A percentile compares a stretch with the other conserved stretches of the same genome.
phyloP scores from a whole-genome alignment of 305 asterid species.

The Fraxinus ornus region DNA sequence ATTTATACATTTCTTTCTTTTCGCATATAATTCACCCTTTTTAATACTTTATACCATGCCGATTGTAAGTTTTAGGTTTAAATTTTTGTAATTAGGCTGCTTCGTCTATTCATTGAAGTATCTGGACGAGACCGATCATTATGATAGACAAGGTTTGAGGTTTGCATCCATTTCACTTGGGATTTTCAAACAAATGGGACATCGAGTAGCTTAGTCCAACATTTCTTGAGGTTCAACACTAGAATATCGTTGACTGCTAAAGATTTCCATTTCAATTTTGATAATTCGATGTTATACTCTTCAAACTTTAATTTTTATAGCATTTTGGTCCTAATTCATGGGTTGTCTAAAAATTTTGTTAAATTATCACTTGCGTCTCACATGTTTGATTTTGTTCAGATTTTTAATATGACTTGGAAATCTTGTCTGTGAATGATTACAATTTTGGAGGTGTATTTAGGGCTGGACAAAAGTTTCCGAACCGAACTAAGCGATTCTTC shows the following conservation, averaged over 20 bases:
- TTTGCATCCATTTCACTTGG: background rate
- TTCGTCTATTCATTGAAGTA: too few relatives aligned
- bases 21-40: background rate
- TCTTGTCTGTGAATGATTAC: too few relatives aligned
- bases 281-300: background rate
- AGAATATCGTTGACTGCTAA: background rate
- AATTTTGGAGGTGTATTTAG: too few relatives aligned
- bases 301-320: background rate
- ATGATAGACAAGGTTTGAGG: too few relatives aligned
- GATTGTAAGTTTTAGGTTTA: too few relatives aligned
- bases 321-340: background rate
- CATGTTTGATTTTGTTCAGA: background rate
- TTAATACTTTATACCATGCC: too few relatives aligned
- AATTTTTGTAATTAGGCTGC: too few relatives aligned
- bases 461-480: too few relatives aligned
- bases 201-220: background rate
- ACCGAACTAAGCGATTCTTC: too few relatives aligned
- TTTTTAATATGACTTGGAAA: too few relatives aligned
- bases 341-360: background rate
- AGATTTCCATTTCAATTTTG: background rate
- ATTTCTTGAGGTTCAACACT: background rate
- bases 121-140: too few relatives aligned
- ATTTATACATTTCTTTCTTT: background rate
- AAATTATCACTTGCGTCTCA: background rate
- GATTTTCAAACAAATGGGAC: background rate